Percentiles rank a stretch among this genome's conserved stretches.
These are phyloP conservation scores for Cubamyces lactineus DNA, from an alignment of 768 basidiomycete genomes.

Conservation along the genomic window DNA sequence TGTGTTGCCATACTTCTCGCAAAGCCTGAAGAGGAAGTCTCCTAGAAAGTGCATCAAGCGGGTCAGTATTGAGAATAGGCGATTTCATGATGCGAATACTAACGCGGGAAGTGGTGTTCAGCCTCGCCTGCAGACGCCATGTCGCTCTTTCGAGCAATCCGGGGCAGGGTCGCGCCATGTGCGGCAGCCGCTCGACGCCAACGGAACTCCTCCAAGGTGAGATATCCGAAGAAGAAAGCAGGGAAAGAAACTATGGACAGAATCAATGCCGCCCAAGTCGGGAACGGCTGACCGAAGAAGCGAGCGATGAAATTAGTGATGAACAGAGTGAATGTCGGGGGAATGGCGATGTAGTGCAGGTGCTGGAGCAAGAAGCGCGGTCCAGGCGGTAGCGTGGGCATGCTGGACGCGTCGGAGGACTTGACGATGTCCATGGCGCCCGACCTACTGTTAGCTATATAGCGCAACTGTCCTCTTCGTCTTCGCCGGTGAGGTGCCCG, in stretches of 20 bases:
- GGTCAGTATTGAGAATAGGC: neutral
- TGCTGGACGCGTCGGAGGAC: neutral
- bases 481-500: neutral
- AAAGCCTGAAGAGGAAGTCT: slow-evolving; percentile 14
- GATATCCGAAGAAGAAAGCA: neutral
- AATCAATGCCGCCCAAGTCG: neutral
- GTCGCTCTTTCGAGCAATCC: neutral
- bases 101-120: slow-evolving; percentile 4
- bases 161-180: slow-evolving; percentile 4
- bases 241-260: neutral
- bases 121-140: neutral
- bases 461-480: neutral
- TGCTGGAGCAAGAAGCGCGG: slow-evolving; percentile 2
- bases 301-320: neutral
- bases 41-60: neutral
- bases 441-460: neutral
- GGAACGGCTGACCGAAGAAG: neutral
- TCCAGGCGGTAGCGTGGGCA: slow-evolving; percentile 8
- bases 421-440: neutral
- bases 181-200: slow-evolving; percentile 4
- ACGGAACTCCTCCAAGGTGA: neutral
- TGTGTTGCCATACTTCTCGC: slow-evolving; percentile 17
- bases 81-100: neutral
- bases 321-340: neutral
- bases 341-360: slow-evolving; percentile 1